These are phyloP conservation scores for Hydnum rufescens DNA, from an alignment of 768 basidiomycete species.

Conservation along the genomic window DNA sequence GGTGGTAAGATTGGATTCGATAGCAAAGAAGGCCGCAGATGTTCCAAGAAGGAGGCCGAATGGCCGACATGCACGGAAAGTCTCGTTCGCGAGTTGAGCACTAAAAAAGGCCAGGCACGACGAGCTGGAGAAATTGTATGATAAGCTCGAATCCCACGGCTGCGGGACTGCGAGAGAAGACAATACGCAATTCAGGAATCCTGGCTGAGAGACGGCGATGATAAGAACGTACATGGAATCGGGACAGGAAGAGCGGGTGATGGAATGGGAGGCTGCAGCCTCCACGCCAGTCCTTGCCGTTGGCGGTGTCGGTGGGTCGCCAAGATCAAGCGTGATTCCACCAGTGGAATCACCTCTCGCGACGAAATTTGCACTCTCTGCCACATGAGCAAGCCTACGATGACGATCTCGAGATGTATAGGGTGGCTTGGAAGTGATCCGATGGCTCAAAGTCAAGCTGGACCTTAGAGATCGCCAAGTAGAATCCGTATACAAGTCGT, in stretches of 20 bases:
- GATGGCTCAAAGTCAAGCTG: neutral
- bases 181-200: neutral
- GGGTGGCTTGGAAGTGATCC: neutral
- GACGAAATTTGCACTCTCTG: neutral
- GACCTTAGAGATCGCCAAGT: neutral
- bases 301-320: neutral
- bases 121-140: slow-evolving; percentile 15
- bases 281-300: neutral
- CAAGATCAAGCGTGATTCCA: neutral
- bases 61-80: slow-evolving; percentile 12
- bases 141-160: slow-evolving; percentile 15
- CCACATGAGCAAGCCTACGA: neutral
- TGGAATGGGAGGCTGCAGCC: too few relatives aligned
- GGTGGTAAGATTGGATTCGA: slow-evolving; percentile 10
- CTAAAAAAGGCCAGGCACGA: slow-evolving; percentile 16
- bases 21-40: slow-evolving; percentile 11
- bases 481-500: neutral
- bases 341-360: neutral
- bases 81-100: slow-evolving; percentile 12
- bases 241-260: neutral
- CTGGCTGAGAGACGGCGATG: neutral
- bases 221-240: neutral
- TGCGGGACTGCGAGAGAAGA: slow-evolving; percentile 9
- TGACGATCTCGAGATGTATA: neutral
- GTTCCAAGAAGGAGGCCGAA: slow-evolving; percentile 11